Percentiles rank a stretch among this genome's conserved stretches.
phyloP scores from a whole-genome alignment of 129 eudicot species.

The Kitagawia praeruptora region DNA sequence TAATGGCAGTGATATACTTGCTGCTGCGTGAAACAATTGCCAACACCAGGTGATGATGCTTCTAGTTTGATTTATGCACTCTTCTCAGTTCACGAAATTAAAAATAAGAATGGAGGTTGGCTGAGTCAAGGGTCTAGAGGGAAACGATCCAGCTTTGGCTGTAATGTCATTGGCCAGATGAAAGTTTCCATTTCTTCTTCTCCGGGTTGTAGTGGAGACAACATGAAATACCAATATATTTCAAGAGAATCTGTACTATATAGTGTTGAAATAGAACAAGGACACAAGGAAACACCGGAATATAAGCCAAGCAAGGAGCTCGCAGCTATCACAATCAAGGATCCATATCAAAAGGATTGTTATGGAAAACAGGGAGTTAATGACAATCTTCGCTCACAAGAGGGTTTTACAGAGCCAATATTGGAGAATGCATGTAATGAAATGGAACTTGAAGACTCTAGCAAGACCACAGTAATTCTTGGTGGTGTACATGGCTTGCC shows the following conservation, averaged over 20 bases:
- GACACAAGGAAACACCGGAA: slow-evolving; percentile 31
- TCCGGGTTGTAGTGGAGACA: slow-evolving; percentile 25
- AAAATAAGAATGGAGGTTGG: slow-evolving; percentile 69
- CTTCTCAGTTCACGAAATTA: slow-evolving; percentile 69
- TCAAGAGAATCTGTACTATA: slow-evolving; percentile 57
- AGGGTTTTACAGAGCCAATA: neutral
- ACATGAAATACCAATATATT: slow-evolving; percentile 23
- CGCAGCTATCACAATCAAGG: slow-evolving; percentile 51
- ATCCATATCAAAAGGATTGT: slow-evolving; percentile 23
- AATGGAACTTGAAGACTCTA: slow-evolving; percentile 16
- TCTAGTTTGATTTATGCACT: slow-evolving; percentile 53
- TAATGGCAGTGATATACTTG: slow-evolving; percentile 60
- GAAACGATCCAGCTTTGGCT: slow-evolving; percentile 40
- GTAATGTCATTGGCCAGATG: slow-evolving; percentile 62
- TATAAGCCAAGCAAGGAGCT: slow-evolving; percentile 45
- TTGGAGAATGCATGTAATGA: neutral
- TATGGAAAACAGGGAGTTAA: slow-evolving; percentile 18
- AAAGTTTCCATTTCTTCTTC: slow-evolving; percentile 41
- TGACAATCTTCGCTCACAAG: neutral
- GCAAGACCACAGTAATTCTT: slow-evolving; percentile 40
- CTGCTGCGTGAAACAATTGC: slow-evolving; percentile 55
- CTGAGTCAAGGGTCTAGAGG: slow-evolving; percentile 50
- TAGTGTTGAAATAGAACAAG: slow-evolving; percentile 32
- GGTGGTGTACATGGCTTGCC: slow-evolving; percentile 77
- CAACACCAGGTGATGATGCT: slow-evolving; percentile 46